Base-by-base conservation (phyloP, 352 stramenopile species). In the Pythium aphanidermatum region DNA sequence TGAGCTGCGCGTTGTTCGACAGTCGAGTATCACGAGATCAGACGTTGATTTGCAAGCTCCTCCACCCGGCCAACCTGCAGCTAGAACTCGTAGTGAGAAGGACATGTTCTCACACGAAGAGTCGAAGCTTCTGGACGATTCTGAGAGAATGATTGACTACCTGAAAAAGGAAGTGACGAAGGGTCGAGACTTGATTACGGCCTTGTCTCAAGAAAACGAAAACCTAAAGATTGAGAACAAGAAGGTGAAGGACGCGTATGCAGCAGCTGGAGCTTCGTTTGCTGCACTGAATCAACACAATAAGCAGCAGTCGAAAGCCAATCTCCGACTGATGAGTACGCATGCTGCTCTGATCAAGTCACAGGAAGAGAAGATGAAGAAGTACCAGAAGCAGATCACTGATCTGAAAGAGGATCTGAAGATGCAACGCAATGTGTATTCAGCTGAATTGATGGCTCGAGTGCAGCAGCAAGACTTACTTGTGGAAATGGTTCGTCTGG, bases 221-320 rank as follows among this genome's bases (percentile, higher is more conserved):
- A 76, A 75, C 25, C 65, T 93, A n/a, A 91, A 91, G 55, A 60
- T 68, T 1, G 81, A 93, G 53, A 91, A 91, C 70, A 89, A 89
- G 54, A 87, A 87, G 45, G 77, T 93, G n/a, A 88, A 96, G 64
- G 86, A 96, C 63, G 87, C 90, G 2, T 97, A 97, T 68, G 93
- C 84, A 11, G 86, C 85, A 45, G 87, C 90, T 5, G 82, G 86
- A n/a, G 84, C 82, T 34, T 96, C 86, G 4, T 97, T 97, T 53
- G 79, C 84, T 12, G 83, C 88, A 10, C 64, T 97, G 2, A 97
- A 96, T 46, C 85, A 97, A 66, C 87, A 96, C 61, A 94, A 95
- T 46, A 97, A 97, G 50, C 86, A 96, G 46, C 77, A 96, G 29
- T 96, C 81, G n/a, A 94, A 94, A 52, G 83, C 82, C 0, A 97